phyloP scores from a whole-genome alignment of 805 yeast species.

The Cyberlindnera americana region DNA sequence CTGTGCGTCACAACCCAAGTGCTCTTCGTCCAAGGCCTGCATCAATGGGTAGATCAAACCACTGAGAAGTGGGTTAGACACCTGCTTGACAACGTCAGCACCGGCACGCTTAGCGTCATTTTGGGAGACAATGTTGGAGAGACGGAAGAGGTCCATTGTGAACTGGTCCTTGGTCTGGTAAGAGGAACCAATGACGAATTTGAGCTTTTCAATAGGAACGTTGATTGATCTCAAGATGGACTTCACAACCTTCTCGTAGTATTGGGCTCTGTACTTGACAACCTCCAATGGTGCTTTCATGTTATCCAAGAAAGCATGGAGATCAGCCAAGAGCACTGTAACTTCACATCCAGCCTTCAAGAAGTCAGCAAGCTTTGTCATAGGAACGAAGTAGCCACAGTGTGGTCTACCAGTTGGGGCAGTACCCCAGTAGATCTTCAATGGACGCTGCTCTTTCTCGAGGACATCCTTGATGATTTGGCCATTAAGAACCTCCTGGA shows the following conservation, averaged over 20 bases:
- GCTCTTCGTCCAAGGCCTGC: conserved; percentile 97
- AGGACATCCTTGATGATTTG: conserved; percentile 83
- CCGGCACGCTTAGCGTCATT: conserved; percentile 99
- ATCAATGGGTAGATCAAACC: conserved; percentile 96
- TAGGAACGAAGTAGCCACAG: conserved; percentile 97
- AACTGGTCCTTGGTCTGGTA: conserved; percentile 78
- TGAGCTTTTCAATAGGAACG: conserved; percentile 87
- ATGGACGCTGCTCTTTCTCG: conserved; percentile 75
- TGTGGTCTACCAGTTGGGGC: conserved; percentile 99
- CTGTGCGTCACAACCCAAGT: conserved; percentile 84
- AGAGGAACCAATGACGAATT: conserved; percentile 83
- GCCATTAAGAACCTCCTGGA: conserved; percentile 88
- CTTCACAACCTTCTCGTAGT: conserved; percentile 81
- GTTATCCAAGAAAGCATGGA: conserved; percentile 95
- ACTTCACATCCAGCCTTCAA: conserved; percentile 96
- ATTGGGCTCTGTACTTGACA: conserved; percentile 82
- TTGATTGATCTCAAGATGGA: conserved; percentile 80
- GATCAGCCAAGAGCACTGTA: conserved; percentile 85
- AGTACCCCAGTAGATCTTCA: conserved; percentile 96
- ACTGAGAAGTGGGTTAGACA: conserved; percentile 84
- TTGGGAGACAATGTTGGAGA: conserved; percentile 82
- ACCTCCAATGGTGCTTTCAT: conserved; percentile 98
- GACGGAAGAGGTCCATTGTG: conserved; percentile 84
- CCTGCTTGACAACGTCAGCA: conserved; percentile 98
- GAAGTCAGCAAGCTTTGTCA: conserved; percentile 94